phyloP scores from a whole-genome alignment of 257 asterid species.

The Ehretia macrophylla region DNA sequence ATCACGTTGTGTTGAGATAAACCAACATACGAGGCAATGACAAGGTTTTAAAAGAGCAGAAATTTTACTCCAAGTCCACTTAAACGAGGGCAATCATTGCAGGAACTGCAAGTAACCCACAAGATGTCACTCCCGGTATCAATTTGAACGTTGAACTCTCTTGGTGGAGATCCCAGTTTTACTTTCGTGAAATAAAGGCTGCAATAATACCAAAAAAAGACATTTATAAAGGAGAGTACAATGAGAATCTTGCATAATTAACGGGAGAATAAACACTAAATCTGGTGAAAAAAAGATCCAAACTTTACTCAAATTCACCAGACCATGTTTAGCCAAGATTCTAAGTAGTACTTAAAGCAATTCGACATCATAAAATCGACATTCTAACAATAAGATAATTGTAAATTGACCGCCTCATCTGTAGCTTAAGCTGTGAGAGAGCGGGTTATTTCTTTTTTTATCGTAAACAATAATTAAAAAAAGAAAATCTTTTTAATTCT shows the following conservation, averaged over 20 bases:
- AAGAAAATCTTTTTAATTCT: too few relatives aligned
- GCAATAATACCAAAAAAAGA: slow-evolving; percentile 13
- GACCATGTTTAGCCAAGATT: too few relatives aligned
- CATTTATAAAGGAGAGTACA: background rate
- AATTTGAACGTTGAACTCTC: slow-evolving; percentile 82
- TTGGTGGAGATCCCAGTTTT: slow-evolving; percentile 85
- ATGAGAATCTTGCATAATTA: background rate
- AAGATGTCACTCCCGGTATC: slow-evolving; percentile 91
- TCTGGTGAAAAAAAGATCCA: background rate
- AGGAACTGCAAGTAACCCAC: slow-evolving; percentile 84
- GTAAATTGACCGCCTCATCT: too few relatives aligned
- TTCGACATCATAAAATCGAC: too few relatives aligned
- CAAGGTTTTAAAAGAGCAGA: slow-evolving; percentile 7
- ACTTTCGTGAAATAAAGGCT: slow-evolving; percentile 90
- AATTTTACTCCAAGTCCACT: slow-evolving; percentile 83
- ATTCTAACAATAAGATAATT: too few relatives aligned
- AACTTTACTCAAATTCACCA: too few relatives aligned
- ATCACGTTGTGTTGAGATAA: background rate
- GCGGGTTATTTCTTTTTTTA: too few relatives aligned
- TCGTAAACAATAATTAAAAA: too few relatives aligned
- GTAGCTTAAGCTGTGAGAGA: too few relatives aligned
- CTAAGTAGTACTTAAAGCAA: too few relatives aligned
- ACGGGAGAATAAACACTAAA: too few relatives aligned
- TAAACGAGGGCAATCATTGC: slow-evolving; percentile 68
- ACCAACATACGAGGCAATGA: slow-evolving; percentile 4